Evolutionary conservation across 768 basidiomycete genomes (phyloP).

Genomic region (Phanerodontia chrysosporium): DNA sequence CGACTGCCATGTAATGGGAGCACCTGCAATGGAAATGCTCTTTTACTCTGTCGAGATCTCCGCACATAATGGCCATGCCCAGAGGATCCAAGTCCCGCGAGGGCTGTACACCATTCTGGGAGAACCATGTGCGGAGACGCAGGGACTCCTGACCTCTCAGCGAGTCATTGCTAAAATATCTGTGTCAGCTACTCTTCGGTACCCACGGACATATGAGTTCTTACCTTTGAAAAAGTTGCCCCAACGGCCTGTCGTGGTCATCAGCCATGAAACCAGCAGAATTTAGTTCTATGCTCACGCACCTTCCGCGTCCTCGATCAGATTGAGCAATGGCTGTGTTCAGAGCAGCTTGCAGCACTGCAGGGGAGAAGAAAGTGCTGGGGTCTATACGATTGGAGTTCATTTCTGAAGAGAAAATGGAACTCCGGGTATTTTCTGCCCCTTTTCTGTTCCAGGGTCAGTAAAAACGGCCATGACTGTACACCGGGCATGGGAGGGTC

Average conservation of each 20-base stretch:
- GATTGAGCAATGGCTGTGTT: not conserved
- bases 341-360: not conserved
- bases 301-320: not conserved
- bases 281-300: no score
- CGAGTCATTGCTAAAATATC: constrained; percentile 9
- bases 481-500: no score
- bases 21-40: constrained; percentile 24
- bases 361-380: not conserved
- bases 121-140: constrained; percentile 34
- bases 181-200: no score
- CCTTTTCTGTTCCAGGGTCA: no score
- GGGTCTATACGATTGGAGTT: no score
- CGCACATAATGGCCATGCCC: constrained; percentile 25
- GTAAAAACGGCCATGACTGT: no score
- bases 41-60: constrained; percentile 24
- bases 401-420: no score
- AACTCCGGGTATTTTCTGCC: no score
- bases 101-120: constrained; percentile 32
- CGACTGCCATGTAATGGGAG: not conserved
- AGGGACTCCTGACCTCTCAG: constrained; percentile 35
- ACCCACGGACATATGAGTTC: no score
- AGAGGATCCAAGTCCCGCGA: constrained; percentile 28
- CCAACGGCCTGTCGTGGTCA: not conserved
- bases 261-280: not conserved
- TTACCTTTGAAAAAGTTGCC: not conserved